phyloP scores from a whole-genome alignment of 768 basidiomycete genomes.

The Boletus coccyginus region DNA sequence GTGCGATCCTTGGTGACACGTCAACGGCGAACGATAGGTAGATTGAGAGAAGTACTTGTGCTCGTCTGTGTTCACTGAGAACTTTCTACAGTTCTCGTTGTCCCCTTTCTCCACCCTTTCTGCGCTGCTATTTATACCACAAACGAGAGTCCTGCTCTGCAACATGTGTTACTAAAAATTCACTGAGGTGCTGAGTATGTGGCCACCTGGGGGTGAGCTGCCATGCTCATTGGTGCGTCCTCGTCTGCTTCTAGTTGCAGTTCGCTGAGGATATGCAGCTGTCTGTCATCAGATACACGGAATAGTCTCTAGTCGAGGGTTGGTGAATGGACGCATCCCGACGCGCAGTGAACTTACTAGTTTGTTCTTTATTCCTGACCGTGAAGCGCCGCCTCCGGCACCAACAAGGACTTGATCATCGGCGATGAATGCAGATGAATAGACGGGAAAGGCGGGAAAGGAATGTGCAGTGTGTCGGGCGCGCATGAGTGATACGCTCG shows the following conservation, averaged over 20 bases:
- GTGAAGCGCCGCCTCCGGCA: slow-evolving; percentile 85
- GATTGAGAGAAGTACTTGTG: slow-evolving; percentile 47
- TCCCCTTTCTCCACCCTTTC: slow-evolving; percentile 58
- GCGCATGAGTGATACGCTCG: slow-evolving; percentile 51
- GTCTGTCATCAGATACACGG: slow-evolving; percentile 49
- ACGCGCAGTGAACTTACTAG: slow-evolving; percentile 45
- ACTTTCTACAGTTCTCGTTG: slow-evolving; percentile 87
- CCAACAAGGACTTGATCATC: slow-evolving; percentile 75
- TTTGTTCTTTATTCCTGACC: slow-evolving; percentile 92
- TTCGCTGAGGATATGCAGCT: slow-evolving; percentile 60
- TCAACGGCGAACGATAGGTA: slow-evolving; percentile 8
- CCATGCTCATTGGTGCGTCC: slow-evolving; percentile 98
- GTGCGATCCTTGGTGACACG: slow-evolving; percentile 17
- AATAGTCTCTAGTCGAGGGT: slow-evolving; percentile 58
- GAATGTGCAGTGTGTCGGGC: slow-evolving; percentile 74
- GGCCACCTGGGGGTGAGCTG: slow-evolving; percentile 58
- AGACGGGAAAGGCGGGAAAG: slow-evolving; percentile 85
- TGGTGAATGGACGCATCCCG: slow-evolving; percentile 2
- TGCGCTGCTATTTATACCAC: slow-evolving; percentile 82
- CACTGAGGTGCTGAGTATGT: neutral
- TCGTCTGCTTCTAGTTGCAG: slow-evolving; percentile 75
- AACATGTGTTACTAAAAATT: neutral
- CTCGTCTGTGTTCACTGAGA: slow-evolving; percentile 43
- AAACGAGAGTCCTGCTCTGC: slow-evolving; percentile 58
- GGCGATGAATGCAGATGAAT: slow-evolving; percentile 77